Evolutionary conservation across 371 early-diverging fungal species (phyloP), one percentile per base, ranked within the genome.

Genomic region (Mortierella sp.): DNA sequence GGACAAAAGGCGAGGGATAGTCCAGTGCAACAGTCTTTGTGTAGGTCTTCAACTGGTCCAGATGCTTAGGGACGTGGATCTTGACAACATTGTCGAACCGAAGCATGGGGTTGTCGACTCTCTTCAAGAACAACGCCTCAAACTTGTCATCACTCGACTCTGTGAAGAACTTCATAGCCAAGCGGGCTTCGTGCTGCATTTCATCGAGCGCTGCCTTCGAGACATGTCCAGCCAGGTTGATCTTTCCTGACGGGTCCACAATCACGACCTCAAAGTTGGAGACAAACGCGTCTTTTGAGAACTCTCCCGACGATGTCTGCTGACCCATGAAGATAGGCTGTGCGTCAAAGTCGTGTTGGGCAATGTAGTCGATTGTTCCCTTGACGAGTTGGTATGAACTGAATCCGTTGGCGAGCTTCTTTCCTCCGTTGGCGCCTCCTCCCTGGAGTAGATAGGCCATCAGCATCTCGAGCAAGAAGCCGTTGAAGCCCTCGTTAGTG

Each of bases 321-420:
- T 79, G 58, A 17, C 90, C 89, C 82, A 96, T 87, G 54, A 92
- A 89, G 19, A 95, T 64, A 6, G 94, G 94, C 2, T 79, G 68
- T 6, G 83, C 82, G 2, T 60, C 78, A 82, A 97, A 95, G 79
- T 95, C 92, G 53, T 92, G 91, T 3, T 68, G 82, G 4, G 93
- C 87, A 80, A 98, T 60, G 60, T 92, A 95, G 79, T 95, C 94
- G 50, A 98, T 83, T 0, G 93, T 87, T 43, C 93, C 92, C 60
- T 91, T 87, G 59, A 96, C 81, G 61, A 98, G 82, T 70, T 95
- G 95, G 78, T 93, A 95, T 7, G 95, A 92, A 73, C 92, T 93
- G 72, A 91, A 93, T 24, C 87, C 87, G 14, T 90, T 81, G 14
- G 86, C 83, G 24, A 94, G 69, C 52, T 88, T 86, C 56, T 87